Evolutionary conservation across 352 stramenopile genomes (phyloP), one percentile per base, ranked within the genome.

Genomic region (Globisporangium yorkense): DNA sequence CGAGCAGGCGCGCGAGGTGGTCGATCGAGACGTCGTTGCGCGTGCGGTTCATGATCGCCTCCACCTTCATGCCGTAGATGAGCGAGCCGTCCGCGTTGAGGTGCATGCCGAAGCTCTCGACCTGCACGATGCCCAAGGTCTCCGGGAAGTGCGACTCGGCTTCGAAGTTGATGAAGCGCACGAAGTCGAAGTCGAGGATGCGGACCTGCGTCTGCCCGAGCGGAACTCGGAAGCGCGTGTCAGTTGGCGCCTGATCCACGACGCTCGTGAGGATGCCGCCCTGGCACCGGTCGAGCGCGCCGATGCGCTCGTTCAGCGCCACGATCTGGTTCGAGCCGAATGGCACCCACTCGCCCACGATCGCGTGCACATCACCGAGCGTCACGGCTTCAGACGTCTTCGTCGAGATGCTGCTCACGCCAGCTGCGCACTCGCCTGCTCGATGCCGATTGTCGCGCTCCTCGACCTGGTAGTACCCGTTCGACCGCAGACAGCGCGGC

Each of bases 101-200:
- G 48, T 89, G 80, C 76, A 89, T 91, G 20, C 96, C 96, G 71
- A 99, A 99, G 48, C 91, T 97, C 70, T 99, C 96, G 37, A 99
- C 84, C 70, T 99, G 95, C 13, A 97, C 90, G 43, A 98, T 95
- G 37, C 95, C 96, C 18, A 74, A 79, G 9, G 96, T 91, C 76
- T 98, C 94, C 20, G 94, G 86, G 65, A 98, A 98, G 52, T 98
- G 84, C 58, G 97, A 98, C 65, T 99, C 96, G 27, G 96, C 96
- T 67, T 99, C 96, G 61, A 99, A 99, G 67, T 99, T 99, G 56
- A 98, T 98, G 62, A 98, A 97, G 46, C 97, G 96, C 27, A 97
- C 96, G 47, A 98, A 94, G 44, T 97, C 97, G 62, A 98, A 99
- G 67, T 99, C 96, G 3, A 99, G 75, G 54, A 99, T 97, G 45